Evolutionary conservation across 225 moss, liverwort and hornwort genomes (phyloP).

Genomic region (Sphagnum tenellum): DNA sequence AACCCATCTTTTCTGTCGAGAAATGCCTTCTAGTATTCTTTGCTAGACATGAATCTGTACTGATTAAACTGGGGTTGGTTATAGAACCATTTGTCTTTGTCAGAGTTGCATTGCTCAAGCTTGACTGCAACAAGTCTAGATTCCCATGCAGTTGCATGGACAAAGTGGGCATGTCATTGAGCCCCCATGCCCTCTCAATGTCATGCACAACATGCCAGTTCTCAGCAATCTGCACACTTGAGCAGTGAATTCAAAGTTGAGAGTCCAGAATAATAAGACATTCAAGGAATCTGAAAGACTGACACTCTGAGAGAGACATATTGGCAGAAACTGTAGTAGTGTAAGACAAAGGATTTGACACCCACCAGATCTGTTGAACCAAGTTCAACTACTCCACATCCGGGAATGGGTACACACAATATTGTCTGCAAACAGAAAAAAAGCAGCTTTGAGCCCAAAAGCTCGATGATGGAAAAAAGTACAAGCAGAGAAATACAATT

Average conservation of each 20-base stretch:
- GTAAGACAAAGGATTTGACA: not conserved
- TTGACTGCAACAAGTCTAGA: conserved; percentile 22
- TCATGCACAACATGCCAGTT: conserved; percentile 35
- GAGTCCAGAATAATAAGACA: too few relatives aligned
- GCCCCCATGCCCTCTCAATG: conserved; percentile 38
- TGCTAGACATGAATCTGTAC: conserved; percentile 17
- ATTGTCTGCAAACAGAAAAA: conserved; percentile 48
- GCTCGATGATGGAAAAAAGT: too few relatives aligned
- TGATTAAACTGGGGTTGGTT: conserved; percentile 30
- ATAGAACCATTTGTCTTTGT: conserved; percentile 14
- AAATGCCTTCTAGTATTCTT: conserved; percentile 22
- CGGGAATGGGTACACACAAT: conserved; percentile 59
- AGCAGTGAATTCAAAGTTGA: too few relatives aligned
- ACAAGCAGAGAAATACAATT: too few relatives aligned
- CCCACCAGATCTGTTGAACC: conserved; percentile 82
- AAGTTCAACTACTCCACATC: conserved; percentile 73
- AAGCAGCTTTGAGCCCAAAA: not conserved
- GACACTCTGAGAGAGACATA: too few relatives aligned
- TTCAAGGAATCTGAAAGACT: too few relatives aligned
- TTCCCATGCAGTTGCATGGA: conserved; percentile 34
- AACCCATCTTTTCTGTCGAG: conserved; percentile 20
- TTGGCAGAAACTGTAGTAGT: not conserved
- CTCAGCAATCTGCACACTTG: conserved; percentile 26
- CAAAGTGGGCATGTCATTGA: conserved; percentile 28
- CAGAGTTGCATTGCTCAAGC: conserved; percentile 28